Percentiles rank a stretch among this genome's conserved stretches.
Conservation (phyloP, 2,329 filamentous ascomycete genomes). For the Emydomyces testavorans region DNA sequence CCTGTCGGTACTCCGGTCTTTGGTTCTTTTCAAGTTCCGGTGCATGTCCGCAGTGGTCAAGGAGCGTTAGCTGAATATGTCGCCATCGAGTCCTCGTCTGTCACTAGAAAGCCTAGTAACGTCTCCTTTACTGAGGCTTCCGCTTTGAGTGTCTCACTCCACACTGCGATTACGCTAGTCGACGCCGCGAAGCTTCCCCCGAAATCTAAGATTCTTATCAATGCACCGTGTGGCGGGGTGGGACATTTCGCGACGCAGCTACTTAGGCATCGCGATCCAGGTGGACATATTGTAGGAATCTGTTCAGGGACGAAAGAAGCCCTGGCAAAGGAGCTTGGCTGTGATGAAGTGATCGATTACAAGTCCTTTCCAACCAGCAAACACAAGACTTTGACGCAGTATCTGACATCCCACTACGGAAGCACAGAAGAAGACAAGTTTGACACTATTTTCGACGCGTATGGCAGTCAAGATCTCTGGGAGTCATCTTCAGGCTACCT, state of each 20-base stretch:
- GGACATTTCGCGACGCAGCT: slow-evolving; percentile 14
- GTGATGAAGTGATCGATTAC: slow-evolving; percentile 14
- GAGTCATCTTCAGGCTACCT: slow-evolving; percentile 10
- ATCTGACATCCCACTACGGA: slow-evolving; percentile 6
- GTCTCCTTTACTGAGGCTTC: slow-evolving; percentile 10
- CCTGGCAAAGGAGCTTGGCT: slow-evolving; percentile 11
- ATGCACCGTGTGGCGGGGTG: slow-evolving; percentile 14
- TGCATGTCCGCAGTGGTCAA: slow-evolving; percentile 9
- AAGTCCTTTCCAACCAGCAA: slow-evolving; percentile 11
- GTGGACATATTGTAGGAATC: slow-evolving; percentile 12
- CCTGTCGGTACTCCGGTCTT: slow-evolving; percentile 12
- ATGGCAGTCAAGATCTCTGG: slow-evolving; percentile 15
- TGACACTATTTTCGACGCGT: slow-evolving; percentile 14
- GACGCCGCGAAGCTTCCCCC: slow-evolving; percentile 9
- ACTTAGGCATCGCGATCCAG: slow-evolving; percentile 8
- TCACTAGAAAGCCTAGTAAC: slow-evolving; percentile 8
- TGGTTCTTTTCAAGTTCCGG: slow-evolving; percentile 12
- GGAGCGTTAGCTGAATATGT: slow-evolving; percentile 13
- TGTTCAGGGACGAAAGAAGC: slow-evolving; percentile 11
- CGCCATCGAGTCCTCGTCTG: slow-evolving; percentile 10
- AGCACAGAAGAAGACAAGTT: slow-evolving; percentile 7
- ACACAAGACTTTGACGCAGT: slow-evolving; percentile 2
- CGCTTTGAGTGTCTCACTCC: slow-evolving; percentile 10
- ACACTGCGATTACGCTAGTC: slow-evolving; percentile 12
- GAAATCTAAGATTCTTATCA: slow-evolving; percentile 11